Evolutionary conservation across 306 rosid species (phyloP), one percentile per base, ranked within the genome.

Genomic region (Neltuma alba): DNA sequence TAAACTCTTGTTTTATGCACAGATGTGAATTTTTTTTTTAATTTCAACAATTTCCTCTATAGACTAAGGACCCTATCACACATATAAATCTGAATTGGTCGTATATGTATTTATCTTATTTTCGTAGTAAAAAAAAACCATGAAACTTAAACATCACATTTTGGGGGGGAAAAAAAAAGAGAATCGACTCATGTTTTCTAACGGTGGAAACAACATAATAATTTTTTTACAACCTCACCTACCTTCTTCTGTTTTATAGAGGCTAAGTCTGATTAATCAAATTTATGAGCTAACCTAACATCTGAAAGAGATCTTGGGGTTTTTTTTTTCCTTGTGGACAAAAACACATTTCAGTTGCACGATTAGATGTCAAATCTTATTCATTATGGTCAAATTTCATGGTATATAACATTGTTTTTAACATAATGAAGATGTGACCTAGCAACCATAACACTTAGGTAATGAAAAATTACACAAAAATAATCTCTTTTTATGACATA

Each of bases 301-400:
- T 27, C 18, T 21, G 12, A 54, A 21, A 21, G 30, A 8, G 14
- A 54, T 54, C 1, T 21, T 23, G 63, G 13, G 31, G 7, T 57
- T 57, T 55, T 54, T 25, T 54, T 40, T n/a, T n/a, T n/a, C n/a
- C 12, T 54, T 54, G 4, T 54, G 28, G 12, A n/a, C 11, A 52
- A 7, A n/a, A n/a, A 7, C 23, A 48, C 21, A 48, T 48, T 48
- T 48, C 23, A 48, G 14, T 30, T 30, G 18, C 34, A 30, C 13
- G 30, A 20, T 63, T 7, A 64, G 42, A 34, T 18, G 44, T 64
- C 27, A 64, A 64, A 64, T 64, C 70, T 18, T 33, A 33, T 33
- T 64, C 70, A 64, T 64, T 34, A 34, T 34, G 70, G 45, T 64
- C 70, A 33, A 64, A 61, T 31, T 61, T 61, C 40, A 31, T 25